These are phyloP conservation scores for Alternaria sp. DNA, from an alignment of 2,329 filamentous ascomycete species.

Conservation along the genomic window DNA sequence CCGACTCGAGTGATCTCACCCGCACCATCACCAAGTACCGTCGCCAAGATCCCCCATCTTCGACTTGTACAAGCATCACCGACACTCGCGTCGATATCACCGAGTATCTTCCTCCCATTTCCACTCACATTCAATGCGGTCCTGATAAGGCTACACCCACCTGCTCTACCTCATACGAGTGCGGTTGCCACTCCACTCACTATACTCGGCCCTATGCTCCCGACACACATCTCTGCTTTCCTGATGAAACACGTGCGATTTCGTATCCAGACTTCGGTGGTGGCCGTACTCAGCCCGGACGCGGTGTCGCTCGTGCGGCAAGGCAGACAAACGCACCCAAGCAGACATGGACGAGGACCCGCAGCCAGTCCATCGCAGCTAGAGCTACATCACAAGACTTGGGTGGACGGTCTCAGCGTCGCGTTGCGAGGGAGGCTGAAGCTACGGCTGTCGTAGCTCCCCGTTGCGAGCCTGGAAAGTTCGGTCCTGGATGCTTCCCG, in stretches of 20 bases:
- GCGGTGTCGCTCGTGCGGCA: too few relatives aligned
- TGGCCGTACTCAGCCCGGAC: too few relatives aligned
- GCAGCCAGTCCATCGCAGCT: too few relatives aligned
- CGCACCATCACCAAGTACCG: not conserved
- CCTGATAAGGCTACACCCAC: not conserved
- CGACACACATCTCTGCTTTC: not conserved
- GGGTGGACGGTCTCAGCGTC: not conserved
- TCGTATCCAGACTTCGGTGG: too few relatives aligned
- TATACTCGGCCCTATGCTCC: not conserved
- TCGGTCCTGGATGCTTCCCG: not conserved
- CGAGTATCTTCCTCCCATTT: not conserved
- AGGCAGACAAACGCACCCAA: too few relatives aligned
- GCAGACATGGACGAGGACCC: too few relatives aligned
- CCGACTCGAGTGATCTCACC: not conserved
- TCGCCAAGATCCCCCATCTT: not conserved
- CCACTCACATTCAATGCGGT: not conserved
- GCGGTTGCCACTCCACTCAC: not conserved
- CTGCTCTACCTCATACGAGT: not conserved
- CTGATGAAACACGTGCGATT: not conserved
- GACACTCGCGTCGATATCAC: too few relatives aligned
- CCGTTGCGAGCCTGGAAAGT: not conserved
- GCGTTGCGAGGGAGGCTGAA: not conserved
- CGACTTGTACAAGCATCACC: not conserved
- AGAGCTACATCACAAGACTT: too few relatives aligned
- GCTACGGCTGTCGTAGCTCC: not conserved